A percentile compares a stretch with the other conserved stretches of the same genome.
phyloP scores from a whole-genome alignment of 2,329 filamentous ascomycete genomes.

The Didymella pomorum region DNA sequence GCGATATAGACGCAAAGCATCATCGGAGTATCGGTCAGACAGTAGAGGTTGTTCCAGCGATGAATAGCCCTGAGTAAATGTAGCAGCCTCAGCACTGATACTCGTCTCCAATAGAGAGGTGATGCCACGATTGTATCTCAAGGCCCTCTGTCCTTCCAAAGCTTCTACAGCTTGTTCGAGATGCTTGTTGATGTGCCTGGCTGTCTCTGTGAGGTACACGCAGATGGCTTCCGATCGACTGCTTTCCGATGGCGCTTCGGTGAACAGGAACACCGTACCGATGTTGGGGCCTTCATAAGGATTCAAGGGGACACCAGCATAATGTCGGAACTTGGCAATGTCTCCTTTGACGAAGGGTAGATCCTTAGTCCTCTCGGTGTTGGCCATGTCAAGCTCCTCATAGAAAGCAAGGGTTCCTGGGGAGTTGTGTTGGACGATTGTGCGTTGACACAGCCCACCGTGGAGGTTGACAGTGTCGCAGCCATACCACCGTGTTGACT shows the following conservation, averaged over 20 bases:
- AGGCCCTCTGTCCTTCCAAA: neutral
- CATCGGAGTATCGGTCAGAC: neutral
- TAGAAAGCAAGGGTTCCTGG: neutral
- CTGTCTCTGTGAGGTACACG: neutral
- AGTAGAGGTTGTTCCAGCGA: neutral
- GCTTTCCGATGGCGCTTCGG: neutral
- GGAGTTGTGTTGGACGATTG: neutral
- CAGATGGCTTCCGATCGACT: neutral
- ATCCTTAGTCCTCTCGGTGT: neutral
- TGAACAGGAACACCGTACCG: neutral
- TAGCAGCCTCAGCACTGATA: neutral
- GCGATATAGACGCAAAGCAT: neutral
- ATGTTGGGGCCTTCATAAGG: neutral
- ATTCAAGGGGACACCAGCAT: neutral
- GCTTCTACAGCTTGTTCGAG: neutral
- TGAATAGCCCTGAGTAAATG: no score
- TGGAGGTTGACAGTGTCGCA: neutral
- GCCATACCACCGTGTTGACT: neutral
- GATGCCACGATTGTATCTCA: neutral
- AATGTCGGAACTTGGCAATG: neutral
- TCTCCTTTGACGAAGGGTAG: neutral
- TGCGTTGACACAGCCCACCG: neutral
- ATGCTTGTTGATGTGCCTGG: neutral
- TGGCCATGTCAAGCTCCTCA: neutral
- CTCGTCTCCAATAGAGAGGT: neutral